phyloP scores from a whole-genome alignment of 345 rosid species.

The Cardamine occulta region DNA sequence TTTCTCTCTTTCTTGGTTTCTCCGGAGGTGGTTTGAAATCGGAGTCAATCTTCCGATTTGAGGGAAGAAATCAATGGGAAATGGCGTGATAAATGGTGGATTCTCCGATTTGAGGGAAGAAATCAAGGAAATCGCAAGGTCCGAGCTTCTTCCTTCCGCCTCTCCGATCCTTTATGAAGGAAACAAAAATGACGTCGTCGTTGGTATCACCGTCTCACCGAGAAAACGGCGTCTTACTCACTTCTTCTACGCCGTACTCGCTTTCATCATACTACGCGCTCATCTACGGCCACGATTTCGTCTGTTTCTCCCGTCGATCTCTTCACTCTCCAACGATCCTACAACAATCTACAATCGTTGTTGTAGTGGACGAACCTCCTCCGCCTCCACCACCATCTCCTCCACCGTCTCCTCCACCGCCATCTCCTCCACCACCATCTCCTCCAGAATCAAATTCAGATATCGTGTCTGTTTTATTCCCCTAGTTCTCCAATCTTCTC shows the following conservation, averaged over 20 bases:
- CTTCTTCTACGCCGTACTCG: constrained; percentile 61
- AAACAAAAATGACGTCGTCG: constrained; percentile 32
- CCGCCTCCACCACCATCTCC: constrained; percentile 7
- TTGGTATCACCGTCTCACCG: constrained; percentile 38
- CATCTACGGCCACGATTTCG: constrained; percentile 70
- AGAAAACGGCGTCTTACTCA: constrained; percentile 70
- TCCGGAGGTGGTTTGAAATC: too few species aligned
- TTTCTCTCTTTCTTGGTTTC: too few species aligned
- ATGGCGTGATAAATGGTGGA: too few species aligned
- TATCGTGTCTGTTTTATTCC: too few species aligned
- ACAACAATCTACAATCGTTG: background rate
- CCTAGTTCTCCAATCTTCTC: background rate
- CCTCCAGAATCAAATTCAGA: constrained; percentile 61
- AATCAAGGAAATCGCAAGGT: too few species aligned
- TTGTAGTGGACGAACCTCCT: constrained; percentile 6
- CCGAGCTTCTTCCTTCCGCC: too few species aligned
- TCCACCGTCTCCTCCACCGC: constrained; percentile 1
- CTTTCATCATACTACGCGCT: constrained; percentile 63
- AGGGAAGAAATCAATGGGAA: too few species aligned
- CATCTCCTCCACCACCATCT: background rate
- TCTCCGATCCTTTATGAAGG: too few species aligned
- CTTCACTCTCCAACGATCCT: constrained; percentile 43
- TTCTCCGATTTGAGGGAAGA: too few species aligned
- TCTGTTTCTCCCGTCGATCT: constrained; percentile 55
- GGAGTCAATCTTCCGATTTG: too few species aligned